Base-by-base conservation (phyloP, 495 filamentous ascomycete genomes). In the Penicillium lividum region DNA sequence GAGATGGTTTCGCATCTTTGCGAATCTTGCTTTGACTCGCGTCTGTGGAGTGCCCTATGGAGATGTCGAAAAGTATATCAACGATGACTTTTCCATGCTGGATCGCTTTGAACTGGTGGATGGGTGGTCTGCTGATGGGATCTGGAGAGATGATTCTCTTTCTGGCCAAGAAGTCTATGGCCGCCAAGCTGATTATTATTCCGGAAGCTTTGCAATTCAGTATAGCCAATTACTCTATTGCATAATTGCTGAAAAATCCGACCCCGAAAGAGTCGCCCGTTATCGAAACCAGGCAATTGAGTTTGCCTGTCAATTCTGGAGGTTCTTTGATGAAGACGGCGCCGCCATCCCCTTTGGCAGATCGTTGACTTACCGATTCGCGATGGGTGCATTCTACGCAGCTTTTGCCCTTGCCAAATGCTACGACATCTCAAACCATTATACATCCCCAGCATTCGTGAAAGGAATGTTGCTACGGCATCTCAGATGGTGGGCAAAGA, bases 361-460 rank as follows among this genome's bases (percentile, higher is more conserved):
- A 6, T 85, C 80, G 30, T 79, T 89, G 22, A 88, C 85, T 7
- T 91, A 91, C 69, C 78, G 87, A 30, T 90, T 89, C 67, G 87
- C 87, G 16, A 89, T 90, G 82, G 84, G 84, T 0, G 86, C 82
- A 4, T 91, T 90, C 73, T 91, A 86, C 85, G 83, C 85, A 27
- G 83, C 86, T 11, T 66, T 88, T 43, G 88, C 84, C 0, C 88
- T 87, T 62, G 87, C 86, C 0, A 82, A 82, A 57, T 57, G 54
- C 54, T 57, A 50, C 10, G 54, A 57, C 28, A 11, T 78, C 87
- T 52, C 85, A 86, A 46, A 83, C 84, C 0, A 68, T 87, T 43
- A 84, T 80, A 25, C 87, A 82, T 80, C 30, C 38, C 0, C 50
- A 4, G 87, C 88, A n/a, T 83, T 87, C 53, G 81, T 90, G 43